Base-by-base conservation (phyloP, 2,329 filamentous ascomycete species). In the Pestalotiopsis sp. region DNA sequence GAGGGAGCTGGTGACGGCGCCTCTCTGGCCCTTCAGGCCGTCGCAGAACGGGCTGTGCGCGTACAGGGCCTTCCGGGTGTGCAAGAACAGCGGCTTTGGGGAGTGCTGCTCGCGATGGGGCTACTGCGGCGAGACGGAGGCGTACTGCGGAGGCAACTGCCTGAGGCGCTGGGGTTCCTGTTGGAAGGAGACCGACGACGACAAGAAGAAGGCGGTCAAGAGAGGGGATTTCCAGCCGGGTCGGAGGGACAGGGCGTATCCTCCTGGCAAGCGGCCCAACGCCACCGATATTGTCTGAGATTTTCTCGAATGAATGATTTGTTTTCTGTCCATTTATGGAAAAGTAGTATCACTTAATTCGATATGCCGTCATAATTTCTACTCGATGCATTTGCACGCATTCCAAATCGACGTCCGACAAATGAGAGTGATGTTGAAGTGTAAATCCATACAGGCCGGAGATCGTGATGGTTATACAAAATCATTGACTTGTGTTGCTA, bases 101-200 rank as follows among this genome's bases (percentile, higher is more conserved):
- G 61, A 64, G 20, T 68, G 66, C 36, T 68, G 66, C 23, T 68
- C 66, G 45, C 25, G 41, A 13, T 68, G 56, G 31, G 66, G 61
- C 7, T 68, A 64, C 31, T 68, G 66, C 36, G 66, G 66, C 6
- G 58, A 31, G 14, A 39, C 60, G 13, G 45, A 56, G 27, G 66
- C 20, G 17, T 64, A 68, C 73, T 81, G 80, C 73, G 70, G 73
- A 20, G 69, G 74, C 2, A 76, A 75, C 36, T 81, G 80, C 68
- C 75, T 76, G 39, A 11, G 9, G 41, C 25, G 27, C 41, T 66
- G 49, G 38, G 52, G 63, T 23, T 57, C 39, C 2, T 66, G 63
- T 25, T 23, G 61, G 25, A 49, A 25, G 56, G 31, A 36, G 31
- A 36, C 57, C 65, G 25, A 36, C 7, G 31, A 27, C 25, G 57